A percentile compares a stretch with the other conserved stretches of the same genome.
phyloP scores from a whole-genome alignment of 352 stramenopile species.

The Phytophthora megakarya region DNA sequence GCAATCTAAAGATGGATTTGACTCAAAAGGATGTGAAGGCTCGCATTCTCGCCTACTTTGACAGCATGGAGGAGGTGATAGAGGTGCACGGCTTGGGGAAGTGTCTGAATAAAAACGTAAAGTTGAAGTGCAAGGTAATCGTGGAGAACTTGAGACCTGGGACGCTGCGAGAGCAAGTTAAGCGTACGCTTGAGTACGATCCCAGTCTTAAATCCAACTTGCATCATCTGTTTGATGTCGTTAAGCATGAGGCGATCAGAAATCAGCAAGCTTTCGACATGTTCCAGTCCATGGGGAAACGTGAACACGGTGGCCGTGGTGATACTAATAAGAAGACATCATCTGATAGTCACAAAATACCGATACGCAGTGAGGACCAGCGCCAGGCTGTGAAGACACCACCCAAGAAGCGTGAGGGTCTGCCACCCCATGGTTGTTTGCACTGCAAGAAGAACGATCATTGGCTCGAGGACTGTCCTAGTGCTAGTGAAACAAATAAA shows the following conservation, averaged over 20 bases:
- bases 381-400: not conserved
- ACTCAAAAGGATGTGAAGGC: slow-evolving; percentile 11
- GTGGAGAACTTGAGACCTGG: slow-evolving; percentile 9
- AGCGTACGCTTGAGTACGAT: slow-evolving; percentile 4
- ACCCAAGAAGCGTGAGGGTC: not conserved
- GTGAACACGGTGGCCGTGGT: not conserved
- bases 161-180: not conserved
- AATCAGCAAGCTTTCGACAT: slow-evolving; percentile 7
- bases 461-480: slow-evolving; percentile 5
- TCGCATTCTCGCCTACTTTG: slow-evolving; percentile 1
- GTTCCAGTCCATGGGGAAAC: not conserved
- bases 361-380: not conserved
- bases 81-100: not conserved
- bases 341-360: no score
- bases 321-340: not conserved
- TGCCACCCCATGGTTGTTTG: not conserved
- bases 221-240: slow-evolving; percentile 1
- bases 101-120: not conserved
- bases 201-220: not conserved
- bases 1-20: slow-evolving; percentile 19
- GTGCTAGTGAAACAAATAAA: not conserved
- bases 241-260: not conserved
- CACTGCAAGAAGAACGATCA: not conserved
- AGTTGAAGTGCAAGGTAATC: slow-evolving; percentile 7
- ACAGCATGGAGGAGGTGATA: not conserved